Evolutionary conservation across 164 flowering plant species (phyloP).

Genomic region (Sextonia rubra): DNA sequence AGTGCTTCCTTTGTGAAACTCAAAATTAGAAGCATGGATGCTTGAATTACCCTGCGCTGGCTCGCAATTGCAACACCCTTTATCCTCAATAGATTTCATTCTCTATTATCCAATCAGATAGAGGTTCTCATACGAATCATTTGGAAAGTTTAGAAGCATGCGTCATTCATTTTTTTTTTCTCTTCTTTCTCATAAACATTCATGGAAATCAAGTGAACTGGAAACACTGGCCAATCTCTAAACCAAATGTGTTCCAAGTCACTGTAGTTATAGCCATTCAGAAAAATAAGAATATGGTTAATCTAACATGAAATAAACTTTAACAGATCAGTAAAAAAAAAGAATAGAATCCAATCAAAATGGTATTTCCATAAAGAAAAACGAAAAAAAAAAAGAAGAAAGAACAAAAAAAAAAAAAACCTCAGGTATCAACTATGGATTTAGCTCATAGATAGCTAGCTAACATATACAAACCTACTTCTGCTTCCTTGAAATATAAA

Average conservation of each 20-base stretch:
- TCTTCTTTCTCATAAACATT: background rate
- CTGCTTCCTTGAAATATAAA: too few relatives aligned
- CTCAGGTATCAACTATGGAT: background rate
- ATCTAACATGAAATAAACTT: background rate
- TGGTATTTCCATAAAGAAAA: background rate
- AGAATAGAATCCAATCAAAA: background rate
- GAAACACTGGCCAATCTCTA: background rate
- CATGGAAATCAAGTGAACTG: background rate
- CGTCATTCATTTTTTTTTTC: background rate
- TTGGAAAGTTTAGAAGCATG: background rate
- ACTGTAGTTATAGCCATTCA: background rate
- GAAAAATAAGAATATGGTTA: background rate
- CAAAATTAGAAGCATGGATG: conserved; percentile 41
- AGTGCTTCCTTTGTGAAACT: conserved; percentile 64
- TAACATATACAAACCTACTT: too few relatives aligned
- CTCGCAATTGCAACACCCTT: conserved; percentile 45
- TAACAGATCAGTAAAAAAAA: background rate
- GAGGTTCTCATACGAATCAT: background rate
- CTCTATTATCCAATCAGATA: background rate
- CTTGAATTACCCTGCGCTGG: conserved; percentile 34
- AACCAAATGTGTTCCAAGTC: background rate
- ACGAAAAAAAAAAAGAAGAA: too few relatives aligned
- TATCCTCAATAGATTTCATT: conserved; percentile 64
- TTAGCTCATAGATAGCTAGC: too few relatives aligned
- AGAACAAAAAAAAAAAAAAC: too few relatives aligned